Percentiles rank a stretch among this genome's conserved stretches.
phyloP scores from a whole-genome alignment of 495 filamentous ascomycete genomes.

The Hypoxylon fragiforme region DNA sequence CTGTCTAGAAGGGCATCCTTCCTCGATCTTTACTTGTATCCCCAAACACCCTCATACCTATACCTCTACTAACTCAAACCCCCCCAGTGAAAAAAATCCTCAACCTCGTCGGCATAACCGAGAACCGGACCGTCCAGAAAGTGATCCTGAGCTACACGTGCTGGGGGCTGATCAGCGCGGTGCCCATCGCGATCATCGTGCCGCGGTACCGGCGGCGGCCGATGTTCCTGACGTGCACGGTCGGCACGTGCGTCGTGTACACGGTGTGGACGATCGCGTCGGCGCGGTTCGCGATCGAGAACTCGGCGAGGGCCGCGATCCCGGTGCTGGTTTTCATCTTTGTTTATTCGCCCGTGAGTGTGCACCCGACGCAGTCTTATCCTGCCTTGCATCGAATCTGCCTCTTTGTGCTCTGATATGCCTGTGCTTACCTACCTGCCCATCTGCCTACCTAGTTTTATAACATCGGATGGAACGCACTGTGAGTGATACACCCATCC shows the following conservation, averaged over 20 bases:
- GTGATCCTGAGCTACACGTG: conserved; percentile 59
- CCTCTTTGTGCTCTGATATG: no score
- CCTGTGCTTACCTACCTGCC: no score
- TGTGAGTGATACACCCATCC: no score
- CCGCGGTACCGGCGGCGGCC: conserved; percentile 52
- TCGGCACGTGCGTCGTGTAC: conserved; percentile 54
- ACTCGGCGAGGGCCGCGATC: conserved; percentile 48
- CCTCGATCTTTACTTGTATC: no score
- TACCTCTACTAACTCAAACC: no score
- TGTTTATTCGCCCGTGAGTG: conserved; percentile 53
- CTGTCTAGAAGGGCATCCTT: no score
- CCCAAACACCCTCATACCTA: no score
- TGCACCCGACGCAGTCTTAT: no score
- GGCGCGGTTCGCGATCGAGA: conserved; percentile 49
- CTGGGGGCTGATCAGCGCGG: conserved; percentile 58
- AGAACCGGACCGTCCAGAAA: conserved; percentile 47
- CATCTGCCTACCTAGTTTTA: conserved; percentile 45
- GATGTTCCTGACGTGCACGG: conserved; percentile 59
- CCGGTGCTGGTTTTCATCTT: conserved; percentile 64
- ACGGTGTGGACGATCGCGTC: conserved; percentile 59
- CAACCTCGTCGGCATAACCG: conserved; percentile 51
- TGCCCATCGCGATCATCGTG: conserved; percentile 53
- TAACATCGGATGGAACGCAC: conserved; percentile 65
- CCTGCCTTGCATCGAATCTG: neutral
- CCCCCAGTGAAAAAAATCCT: conserved; percentile 46